A percentile compares a stretch with the other conserved stretches of the same genome.
Evolutionary conservation across 163 green algal species (phyloP).

Genomic region (Dunaliella salina): DNA sequence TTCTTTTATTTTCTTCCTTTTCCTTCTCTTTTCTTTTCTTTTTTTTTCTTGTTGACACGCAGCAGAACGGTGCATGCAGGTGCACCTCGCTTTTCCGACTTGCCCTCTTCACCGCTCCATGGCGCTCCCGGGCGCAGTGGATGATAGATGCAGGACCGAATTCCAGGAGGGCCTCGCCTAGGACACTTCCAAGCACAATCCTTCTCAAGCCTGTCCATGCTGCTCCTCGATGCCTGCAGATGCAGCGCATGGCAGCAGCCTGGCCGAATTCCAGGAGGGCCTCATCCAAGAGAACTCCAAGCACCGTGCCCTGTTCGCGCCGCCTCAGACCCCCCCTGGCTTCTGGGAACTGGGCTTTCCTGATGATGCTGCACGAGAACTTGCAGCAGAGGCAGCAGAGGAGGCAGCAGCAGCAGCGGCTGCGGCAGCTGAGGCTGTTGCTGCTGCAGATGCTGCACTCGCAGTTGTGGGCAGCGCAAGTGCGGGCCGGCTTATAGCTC

Average conservation of each 20-base stretch:
- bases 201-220: background rate
- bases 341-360: background rate
- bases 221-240: background rate
- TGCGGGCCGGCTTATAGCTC: background rate
- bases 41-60: too few species aligned
- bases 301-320: background rate
- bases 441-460: background rate
- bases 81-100: too few species aligned
- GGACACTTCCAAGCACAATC: too few species aligned
- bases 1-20: too few species aligned
- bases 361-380: background rate
- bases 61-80: too few species aligned
- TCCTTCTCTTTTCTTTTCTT: too few species aligned
- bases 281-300: background rate
- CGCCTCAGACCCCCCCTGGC: background rate
- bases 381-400: background rate
- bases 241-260: background rate
- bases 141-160: background rate
- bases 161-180: background rate
- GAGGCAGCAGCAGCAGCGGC: too few species aligned
- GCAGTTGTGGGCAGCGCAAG: background rate
- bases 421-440: background rate
- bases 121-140: too few species aligned
- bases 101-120: too few species aligned
- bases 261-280: background rate